Base-by-base conservation (phyloP, 345 rosid genomes). In the Mallotus nudiflorus region DNA sequence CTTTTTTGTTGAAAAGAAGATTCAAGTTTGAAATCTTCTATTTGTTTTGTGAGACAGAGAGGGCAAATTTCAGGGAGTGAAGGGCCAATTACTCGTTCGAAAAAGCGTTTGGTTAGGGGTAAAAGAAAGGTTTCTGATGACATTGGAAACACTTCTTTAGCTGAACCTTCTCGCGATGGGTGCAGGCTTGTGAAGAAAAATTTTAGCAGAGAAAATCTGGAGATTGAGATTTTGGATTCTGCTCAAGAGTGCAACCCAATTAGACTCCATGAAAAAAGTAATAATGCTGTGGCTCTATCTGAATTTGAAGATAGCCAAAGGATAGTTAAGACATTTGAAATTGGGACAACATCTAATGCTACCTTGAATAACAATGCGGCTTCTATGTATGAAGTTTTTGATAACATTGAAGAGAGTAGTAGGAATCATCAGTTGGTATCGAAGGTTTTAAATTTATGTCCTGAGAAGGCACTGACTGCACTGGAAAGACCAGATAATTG, bases 121-220 rank as follows among this genome's bases (percentile, higher is more conserved):
- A 82, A 78, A 69, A 76, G 78, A 50, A 67, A 73, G 59, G 65
- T 64, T 45, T 70, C 56, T 44, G 64, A 56, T 73, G 73, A 39
- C 42, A 66, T 37, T 46, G 66, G 75, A 66, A 70, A 70, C 76
- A 72, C 69, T 65, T 72, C 70, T 63, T 56, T 51, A 31, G 82
- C 67, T 9, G 82, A 81, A 72, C 68, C 87, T 84, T 77, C 82
- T 61, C 60, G 42, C 66, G 85, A 81, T 61, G 74, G 84, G 9
- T 75, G 75, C 71, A 90, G 79, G 75, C 73, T 85, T 65, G 77
- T 82, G 74, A 85, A 83, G 78, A 84, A 73, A 75, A 78, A 67
- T 59, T 61, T 55, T 24, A 49, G 55, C 50, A 81, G 76, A 70
- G 69, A 79, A 59, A 72, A 62, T 65, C 54, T 81, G 42, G 75